A percentile compares a stretch with the other conserved stretches of the same genome.
Conservation (phyloP, 257 asterid genomes). For the Jacaranda mimosifolia region DNA sequence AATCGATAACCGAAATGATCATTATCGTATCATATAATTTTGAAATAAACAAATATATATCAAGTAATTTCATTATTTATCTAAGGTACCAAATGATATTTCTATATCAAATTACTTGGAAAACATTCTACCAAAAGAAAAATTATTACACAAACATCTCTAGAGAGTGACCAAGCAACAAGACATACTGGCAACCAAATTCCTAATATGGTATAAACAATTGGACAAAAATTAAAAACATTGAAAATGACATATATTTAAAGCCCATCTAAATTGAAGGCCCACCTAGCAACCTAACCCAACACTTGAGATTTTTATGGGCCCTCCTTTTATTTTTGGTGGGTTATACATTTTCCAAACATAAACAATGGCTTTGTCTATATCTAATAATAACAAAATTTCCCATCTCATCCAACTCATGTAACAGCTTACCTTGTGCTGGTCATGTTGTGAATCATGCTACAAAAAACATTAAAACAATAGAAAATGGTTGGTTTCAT, state of each 20-base stretch:
- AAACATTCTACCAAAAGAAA: too few relatives aligned
- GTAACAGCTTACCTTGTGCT: constrained; percentile 28
- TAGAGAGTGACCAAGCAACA: not conserved
- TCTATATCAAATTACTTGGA: too few relatives aligned
- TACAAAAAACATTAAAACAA: not conserved
- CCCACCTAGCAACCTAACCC: constrained; percentile 36
- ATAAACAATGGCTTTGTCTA: constrained; percentile 39
- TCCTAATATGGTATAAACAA: not conserved
- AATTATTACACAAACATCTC: not conserved
- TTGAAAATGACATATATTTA: not conserved
- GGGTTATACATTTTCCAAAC: constrained; percentile 33
- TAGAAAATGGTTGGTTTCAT: constrained; percentile 13
- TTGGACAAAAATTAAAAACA: not conserved
- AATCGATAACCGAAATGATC: not conserved
- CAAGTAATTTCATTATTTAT: too few relatives aligned
- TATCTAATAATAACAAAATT: constrained; percentile 29
- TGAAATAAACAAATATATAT: not conserved
- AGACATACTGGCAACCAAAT: not conserved
- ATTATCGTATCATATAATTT: not conserved
- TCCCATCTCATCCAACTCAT: constrained; percentile 19
- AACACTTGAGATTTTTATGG: constrained; percentile 10
- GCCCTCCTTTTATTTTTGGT: constrained; percentile 31
- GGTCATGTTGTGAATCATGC: constrained; percentile 22
- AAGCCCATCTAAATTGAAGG: constrained; percentile 35
- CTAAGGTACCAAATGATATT: too few relatives aligned